Evolutionary conservation across 257 asterid genomes (phyloP).

Genomic region (Buddleja alternifolia): DNA sequence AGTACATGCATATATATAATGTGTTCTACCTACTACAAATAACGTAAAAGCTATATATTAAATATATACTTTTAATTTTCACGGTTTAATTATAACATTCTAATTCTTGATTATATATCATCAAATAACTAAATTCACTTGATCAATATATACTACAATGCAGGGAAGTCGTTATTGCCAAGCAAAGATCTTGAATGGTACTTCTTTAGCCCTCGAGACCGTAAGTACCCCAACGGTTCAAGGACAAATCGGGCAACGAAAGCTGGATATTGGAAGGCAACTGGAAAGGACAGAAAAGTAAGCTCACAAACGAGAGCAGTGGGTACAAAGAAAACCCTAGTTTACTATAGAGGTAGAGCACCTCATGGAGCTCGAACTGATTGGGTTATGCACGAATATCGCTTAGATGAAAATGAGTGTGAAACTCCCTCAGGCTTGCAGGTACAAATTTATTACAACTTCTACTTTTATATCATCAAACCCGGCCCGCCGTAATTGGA

Average conservation of each 20-base stretch:
- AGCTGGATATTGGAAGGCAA: conserved; percentile 99
- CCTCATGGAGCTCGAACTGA: conserved; percentile 96
- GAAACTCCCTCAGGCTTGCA: conserved; percentile 71
- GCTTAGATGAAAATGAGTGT: conserved; percentile 93
- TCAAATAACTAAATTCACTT: too few species aligned
- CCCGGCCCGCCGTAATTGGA: too few species aligned
- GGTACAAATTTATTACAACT: too few species aligned
- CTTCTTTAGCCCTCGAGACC: conserved; percentile 93
- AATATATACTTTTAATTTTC: too few species aligned
- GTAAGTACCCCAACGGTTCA: conserved; percentile 95
- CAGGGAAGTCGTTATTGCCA: conserved; percentile 91
- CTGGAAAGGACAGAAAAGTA: conserved; percentile 94
- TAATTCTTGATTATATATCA: too few species aligned
- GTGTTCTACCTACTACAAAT: too few species aligned
- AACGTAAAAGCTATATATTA: too few species aligned
- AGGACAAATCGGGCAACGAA: conserved; percentile 95
- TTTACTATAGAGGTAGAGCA: conserved; percentile 93
- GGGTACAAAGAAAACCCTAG: conserved; percentile 99
- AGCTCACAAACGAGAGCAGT: conserved; percentile 77
- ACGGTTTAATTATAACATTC: too few species aligned
- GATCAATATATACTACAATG: neutral
- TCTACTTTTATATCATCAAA: neutral
- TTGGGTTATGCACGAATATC: conserved; percentile 99
- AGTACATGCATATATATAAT: too few species aligned
- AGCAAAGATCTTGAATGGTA: conserved; percentile 99